Evolutionary conservation across 495 filamentous ascomycete species (phyloP).

Genomic region (Penicillium paradoxum): DNA sequence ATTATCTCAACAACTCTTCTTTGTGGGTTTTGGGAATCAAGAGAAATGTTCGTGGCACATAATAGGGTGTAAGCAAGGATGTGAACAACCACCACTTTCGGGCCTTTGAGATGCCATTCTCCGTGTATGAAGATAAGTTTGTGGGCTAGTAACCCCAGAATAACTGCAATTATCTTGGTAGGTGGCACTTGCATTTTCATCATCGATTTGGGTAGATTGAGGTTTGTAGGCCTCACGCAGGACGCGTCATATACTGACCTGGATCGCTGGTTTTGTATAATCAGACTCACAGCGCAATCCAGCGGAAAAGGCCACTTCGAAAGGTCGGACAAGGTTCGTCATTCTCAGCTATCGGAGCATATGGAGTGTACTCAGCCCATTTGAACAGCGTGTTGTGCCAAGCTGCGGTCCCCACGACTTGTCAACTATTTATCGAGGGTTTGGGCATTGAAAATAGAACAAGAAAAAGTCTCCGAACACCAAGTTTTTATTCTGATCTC

Average conservation of each 20-base stretch:
- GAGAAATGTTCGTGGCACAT: neutral
- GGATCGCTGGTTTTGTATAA: neutral
- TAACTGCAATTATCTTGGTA: neutral
- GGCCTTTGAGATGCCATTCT: slow-evolving; percentile 17
- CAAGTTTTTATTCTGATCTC: too few relatives aligned
- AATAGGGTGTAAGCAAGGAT: neutral
- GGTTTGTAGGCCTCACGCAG: too few relatives aligned
- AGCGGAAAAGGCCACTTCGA: neutral
- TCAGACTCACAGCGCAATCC: neutral
- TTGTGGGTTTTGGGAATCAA: neutral
- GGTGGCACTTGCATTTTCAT: neutral
- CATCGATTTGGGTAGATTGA: neutral
- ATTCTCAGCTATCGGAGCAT: neutral
- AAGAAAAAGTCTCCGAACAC: too few relatives aligned
- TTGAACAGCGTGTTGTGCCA: neutral
- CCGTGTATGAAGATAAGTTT: slow-evolving; percentile 12
- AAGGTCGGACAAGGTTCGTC: neutral
- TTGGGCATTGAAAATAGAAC: too few relatives aligned
- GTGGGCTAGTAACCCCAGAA: slow-evolving; percentile 15
- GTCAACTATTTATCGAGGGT: too few relatives aligned
- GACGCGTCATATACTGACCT: neutral
- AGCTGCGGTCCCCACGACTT: neutral
- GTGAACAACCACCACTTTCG: neutral
- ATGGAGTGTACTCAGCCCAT: neutral
- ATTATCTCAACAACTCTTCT: neutral